phyloP scores from a whole-genome alignment of 345 rosid genomes.

The Rhodomyrtus tomentosa region DNA sequence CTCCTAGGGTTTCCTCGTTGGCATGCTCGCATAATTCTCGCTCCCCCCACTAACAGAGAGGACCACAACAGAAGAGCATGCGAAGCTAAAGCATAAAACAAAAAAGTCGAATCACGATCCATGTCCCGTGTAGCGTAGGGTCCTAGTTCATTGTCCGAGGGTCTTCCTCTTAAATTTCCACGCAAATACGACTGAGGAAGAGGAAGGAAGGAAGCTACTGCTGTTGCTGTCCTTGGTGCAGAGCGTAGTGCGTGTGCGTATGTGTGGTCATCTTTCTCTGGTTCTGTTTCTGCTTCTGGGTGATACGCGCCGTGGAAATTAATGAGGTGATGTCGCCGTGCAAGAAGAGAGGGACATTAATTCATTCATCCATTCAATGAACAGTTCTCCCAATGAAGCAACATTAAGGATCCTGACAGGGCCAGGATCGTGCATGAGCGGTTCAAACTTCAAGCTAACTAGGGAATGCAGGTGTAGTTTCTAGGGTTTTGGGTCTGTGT shows the following conservation, averaged over 20 bases:
- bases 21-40: neutral
- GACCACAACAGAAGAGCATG: neutral
- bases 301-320: neutral
- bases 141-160: neutral
- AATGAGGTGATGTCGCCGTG: neutral
- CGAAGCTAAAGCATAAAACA: neutral
- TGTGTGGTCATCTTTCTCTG: neutral
- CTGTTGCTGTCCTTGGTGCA: neutral
- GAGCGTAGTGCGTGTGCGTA: neutral
- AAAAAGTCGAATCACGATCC: neutral
- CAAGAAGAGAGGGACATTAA: neutral
- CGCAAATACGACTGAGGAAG: neutral
- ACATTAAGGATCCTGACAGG: neutral
- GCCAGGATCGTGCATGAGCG: neutral
- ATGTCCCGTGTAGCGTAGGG: neutral
- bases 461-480: neutral
- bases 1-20: neutral
- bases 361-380: neutral
- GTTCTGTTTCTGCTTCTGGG: neutral
- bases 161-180: neutral
- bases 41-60: neutral
- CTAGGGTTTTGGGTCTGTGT: neutral
- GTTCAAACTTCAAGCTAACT: neutral
- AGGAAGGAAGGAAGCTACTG: neutral
- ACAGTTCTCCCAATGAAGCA: neutral